Base-by-base conservation (phyloP, 208 protist species). In the Strigomonas galati region DNA sequence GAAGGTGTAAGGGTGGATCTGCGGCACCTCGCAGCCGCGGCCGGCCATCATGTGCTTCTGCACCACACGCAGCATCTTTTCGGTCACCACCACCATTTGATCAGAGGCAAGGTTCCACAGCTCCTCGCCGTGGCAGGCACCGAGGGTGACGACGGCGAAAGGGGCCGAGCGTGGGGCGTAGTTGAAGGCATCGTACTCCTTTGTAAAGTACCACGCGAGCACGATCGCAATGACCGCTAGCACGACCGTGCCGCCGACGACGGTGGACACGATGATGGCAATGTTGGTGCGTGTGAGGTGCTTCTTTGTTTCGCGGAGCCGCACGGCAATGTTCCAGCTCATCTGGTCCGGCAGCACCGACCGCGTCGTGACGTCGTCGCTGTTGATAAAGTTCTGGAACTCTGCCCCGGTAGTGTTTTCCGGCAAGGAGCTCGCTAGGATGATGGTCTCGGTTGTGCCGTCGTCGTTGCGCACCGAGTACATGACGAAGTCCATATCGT, bases 91-190 rank as follows among this genome's bases (percentile, higher is more conserved):
- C 35, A 67, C 76, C 84, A 89, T 91, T 35, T 74, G 60, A 5
- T 89, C 78, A 5, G 83, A 66, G 5, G 79, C 79, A 7, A 85
- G 68, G 23, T 87, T 78, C 84, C 83, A 92, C 52, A 95, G 64
- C 53, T 83, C 70, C 68, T 88, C 79, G 37, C 71, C 77, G 66
- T 81, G 72, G 69, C 73, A 81, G 17, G 72, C 72, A 12, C 89
- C 89, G 56, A 95, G 67, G 52, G 82, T 78, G 52, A 82, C 55
- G 55, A 92, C 77, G 15, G 82, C 86, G 70, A 95, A 92, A 9
- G 89, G 89, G n/a, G 78, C 59, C 43, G 30, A 24, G 57, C 86
- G 91, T 0, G 89, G 89, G 0, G 89, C 89, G 77, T 92, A 58
- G 10, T 56, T 48, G 0, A 49, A 24, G 23, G 77, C 79, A 31